These are phyloP conservation scores for Aegilops tauschii DNA, from an alignment of 176 grass and related monocot species.

Conservation along the genomic window DNA sequence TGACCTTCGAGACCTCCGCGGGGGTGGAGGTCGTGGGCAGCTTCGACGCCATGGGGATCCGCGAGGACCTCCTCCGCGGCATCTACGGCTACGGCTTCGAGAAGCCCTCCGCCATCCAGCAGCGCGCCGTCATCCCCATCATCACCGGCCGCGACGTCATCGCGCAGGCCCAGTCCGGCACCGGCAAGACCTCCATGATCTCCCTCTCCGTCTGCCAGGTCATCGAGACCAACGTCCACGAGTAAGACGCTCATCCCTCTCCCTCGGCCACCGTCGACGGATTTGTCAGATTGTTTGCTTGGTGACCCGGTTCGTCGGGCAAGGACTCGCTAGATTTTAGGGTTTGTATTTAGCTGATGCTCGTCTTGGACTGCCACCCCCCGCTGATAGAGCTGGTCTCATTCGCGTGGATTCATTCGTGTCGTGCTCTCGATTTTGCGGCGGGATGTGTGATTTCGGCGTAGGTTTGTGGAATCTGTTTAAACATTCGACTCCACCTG, in stretches of 20 bases:
- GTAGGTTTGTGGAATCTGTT: too few relatives aligned
- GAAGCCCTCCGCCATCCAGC: constrained; percentile 99
- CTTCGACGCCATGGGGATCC: constrained; percentile 97
- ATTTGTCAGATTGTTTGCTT: not conserved
- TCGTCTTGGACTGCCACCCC: too few relatives aligned
- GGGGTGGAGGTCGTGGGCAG: constrained; percentile 81
- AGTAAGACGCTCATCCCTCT: constrained; percentile 19
- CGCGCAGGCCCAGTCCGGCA: constrained; percentile 94
- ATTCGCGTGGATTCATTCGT: too few relatives aligned
- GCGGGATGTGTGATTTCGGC: too few relatives aligned
- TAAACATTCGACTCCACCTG: too few relatives aligned
- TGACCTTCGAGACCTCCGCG: constrained; percentile 85
- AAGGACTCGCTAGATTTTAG: too few relatives aligned
- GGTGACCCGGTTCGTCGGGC: too few relatives aligned
- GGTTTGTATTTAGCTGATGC: too few relatives aligned
- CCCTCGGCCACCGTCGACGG: too few relatives aligned
- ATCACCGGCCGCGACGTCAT: constrained; percentile 87
- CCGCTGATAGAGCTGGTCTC: too few relatives aligned
- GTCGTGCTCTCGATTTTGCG: too few relatives aligned
- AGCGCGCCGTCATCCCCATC: constrained; percentile 91
- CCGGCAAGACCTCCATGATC: constrained; percentile 96
- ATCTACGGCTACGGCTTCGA: constrained; percentile 95
- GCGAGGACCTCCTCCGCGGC: constrained; percentile 85
- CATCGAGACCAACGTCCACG: constrained; percentile 70
- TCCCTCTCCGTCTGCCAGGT: constrained; percentile 90